Evolutionary conservation across 179 eudicot genomes (phyloP), one percentile per base, ranked within the genome.

Genomic region (Camellia oleifera): DNA sequence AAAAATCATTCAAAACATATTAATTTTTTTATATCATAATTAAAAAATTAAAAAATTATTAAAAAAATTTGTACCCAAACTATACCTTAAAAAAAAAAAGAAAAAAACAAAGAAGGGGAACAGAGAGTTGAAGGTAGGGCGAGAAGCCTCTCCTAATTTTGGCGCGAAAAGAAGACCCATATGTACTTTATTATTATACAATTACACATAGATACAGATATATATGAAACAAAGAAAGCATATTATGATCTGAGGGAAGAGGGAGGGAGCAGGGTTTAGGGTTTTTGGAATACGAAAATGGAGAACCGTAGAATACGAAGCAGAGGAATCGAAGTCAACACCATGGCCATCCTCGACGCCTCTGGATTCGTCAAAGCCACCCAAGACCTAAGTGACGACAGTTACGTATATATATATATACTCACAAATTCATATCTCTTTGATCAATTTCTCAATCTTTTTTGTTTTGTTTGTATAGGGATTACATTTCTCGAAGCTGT

Each of bases 401-500:
- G 96, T 93, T 32, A 79, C 46, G 80, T 81, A 14, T 10, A 23
- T 42, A 53, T 57, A 20, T 4, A 4, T 17, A 60, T 17, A 17
- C 15, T 20, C 32, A 0, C 15, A 12, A 12, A 2, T n/a, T 5
- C 0, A 0, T 9, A 70, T 46, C 13, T 65, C 9, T 57, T 9
- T 4, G 15, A 57, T 12, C 54, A 1, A 11, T 66, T 2, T 46
- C 52, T 9, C 10, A 7, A 9, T 57, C 14, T 56, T 18, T 60
- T 77, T 17, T 48, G 52, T 14, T 50, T 66, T 48, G 65, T 56
- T 48, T 52, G 9, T 75, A 65, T 13, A 89, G 97, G 97, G 63
- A 80, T 91, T 78, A 82, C 93, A 44, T 94, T 91, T 85, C 85
- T 94, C 17, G 97, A 94, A 79, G 98, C 97, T 45, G 95, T 95